phyloP scores from a whole-genome alignment of 192 early-diverging fungal genomes.

The Linderina pennispora region DNA sequence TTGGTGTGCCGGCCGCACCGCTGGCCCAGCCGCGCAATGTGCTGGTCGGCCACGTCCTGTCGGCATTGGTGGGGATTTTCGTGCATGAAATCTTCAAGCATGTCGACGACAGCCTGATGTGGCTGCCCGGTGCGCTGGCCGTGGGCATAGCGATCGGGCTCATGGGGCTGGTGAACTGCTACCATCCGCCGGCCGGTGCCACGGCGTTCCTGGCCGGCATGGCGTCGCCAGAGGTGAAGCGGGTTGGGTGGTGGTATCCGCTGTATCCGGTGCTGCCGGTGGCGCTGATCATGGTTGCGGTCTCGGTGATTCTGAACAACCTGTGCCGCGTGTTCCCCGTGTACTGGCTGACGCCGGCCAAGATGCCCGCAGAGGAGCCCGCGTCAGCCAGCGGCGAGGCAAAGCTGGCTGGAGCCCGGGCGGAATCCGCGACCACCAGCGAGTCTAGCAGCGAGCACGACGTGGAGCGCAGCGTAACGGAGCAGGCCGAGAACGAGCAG shows the following conservation, averaged over 20 bases:
- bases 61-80: slow-evolving; percentile 33
- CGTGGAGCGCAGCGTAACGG: slow-evolving; percentile 4
- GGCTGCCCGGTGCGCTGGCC: slow-evolving; percentile 38
- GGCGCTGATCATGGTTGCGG: slow-evolving; percentile 19
- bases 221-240: slow-evolving; percentile 8
- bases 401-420: too few relatives aligned
- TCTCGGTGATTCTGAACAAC: slow-evolving; percentile 36
- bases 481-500: slow-evolving; percentile 15
- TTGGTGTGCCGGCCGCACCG: slow-evolving; percentile 30
- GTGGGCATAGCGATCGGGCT: slow-evolving; percentile 32
- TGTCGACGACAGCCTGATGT: slow-evolving; percentile 19
- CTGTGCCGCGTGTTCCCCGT: slow-evolving; percentile 31
- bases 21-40: slow-evolving; percentile 42
- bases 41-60: slow-evolving; percentile 26
- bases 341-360: slow-evolving; percentile 37
- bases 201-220: slow-evolving; percentile 34
- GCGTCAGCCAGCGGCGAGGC: not conserved
- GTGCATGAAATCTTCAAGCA: slow-evolving; percentile 30
- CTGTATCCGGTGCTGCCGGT: slow-evolving; percentile 37
- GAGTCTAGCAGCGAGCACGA: slow-evolving; percentile 5
- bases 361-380: not conserved
- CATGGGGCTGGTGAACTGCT: slow-evolving; percentile 41
- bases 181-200: slow-evolving; percentile 44
- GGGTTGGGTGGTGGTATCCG: slow-evolving; percentile 44
- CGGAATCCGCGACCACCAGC: too few relatives aligned